Base-by-base conservation (phyloP, 306 rosid genomes). In the Dryas alaskensis region DNA sequence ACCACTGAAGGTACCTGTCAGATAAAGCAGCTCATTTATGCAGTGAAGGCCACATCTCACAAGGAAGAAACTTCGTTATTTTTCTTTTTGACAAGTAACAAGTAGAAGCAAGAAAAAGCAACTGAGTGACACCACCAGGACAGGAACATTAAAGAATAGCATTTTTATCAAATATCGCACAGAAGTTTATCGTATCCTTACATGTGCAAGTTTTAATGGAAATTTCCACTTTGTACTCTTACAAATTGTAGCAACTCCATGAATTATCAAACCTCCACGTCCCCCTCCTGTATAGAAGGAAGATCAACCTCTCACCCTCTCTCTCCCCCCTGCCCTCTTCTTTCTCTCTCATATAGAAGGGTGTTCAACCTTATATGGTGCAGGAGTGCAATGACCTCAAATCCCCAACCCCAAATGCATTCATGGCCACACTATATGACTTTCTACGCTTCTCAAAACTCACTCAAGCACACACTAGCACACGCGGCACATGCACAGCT, bases 1-100 rank as follows among this genome's bases (percentile, higher is more conserved):
- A 86, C 97, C 98, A 94, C 66, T 89, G 98, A 66, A 94, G 94
- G 76, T 91, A 94, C 82, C 98, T 94, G 82, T 8, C 43, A 76
- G 70, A 63, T 46, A 82, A 48, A 80, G 75, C 70, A 78, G 39
- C 65, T 31, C 11, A 27, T 45, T 42, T 47, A 57, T 14, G 10
- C 55, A n/a, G 53, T 64, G 51, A 70, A 42, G 60, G 39, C 53
- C 61, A 54, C 45, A 43, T 12, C 58, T 22, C 14, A 76, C 19
- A 42, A 51, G 43, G 13, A 67, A 44, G 27, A 45, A 17, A 6
- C 44, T 51, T 14, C 37, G 3, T 31, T 17, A 2, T 11, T 10
- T 42, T 43, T 9, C 51, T n/a, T 64, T 64, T 8, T 49, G 45
- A 31, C 17, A 66, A 47, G 22, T 47, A 66, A 47, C 12, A 12